Conservation (phyloP, 768 basidiomycete genomes). For the Boletus patriciae region DNA sequence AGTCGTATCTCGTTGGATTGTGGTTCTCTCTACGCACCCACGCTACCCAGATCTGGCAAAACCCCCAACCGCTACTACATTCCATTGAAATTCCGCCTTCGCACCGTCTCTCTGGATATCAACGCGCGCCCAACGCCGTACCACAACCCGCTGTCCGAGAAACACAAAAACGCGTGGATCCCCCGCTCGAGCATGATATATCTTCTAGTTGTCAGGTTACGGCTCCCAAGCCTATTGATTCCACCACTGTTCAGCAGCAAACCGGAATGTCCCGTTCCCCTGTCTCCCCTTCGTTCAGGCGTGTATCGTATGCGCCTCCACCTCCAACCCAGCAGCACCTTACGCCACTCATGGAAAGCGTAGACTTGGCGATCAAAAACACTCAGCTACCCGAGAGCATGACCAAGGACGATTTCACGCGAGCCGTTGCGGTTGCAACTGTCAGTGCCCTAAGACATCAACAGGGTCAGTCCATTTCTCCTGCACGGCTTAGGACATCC, state of each 20-base stretch:
- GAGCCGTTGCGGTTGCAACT: constrained; percentile 92
- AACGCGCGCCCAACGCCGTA: constrained; percentile 39
- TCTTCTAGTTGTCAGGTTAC: constrained; percentile 44
- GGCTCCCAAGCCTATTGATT: constrained; percentile 31
- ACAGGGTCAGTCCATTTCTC: constrained; percentile 53
- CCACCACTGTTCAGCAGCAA: constrained; percentile 16
- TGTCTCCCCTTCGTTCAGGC: constrained; percentile 47
- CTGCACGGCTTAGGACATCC: constrained; percentile 46
- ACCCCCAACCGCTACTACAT: constrained; percentile 82
- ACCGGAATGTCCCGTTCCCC: constrained; percentile 22
- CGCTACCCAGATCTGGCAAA: constrained; percentile 98
- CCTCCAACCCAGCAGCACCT: constrained; percentile 39
- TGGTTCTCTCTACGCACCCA: constrained; percentile 99
- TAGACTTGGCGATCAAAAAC: constrained; percentile 74
- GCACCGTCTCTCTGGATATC: constrained; percentile 64
- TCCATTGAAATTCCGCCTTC: constrained; percentile 55
- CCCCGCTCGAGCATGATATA: constrained; percentile 32
- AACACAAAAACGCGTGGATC: constrained; percentile 47
- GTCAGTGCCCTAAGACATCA: constrained; percentile 88
- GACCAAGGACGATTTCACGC: constrained; percentile 86
- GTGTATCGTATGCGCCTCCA: constrained; percentile 56
- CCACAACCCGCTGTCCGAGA: constrained; percentile 21
- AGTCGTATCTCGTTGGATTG: constrained; percentile 96
- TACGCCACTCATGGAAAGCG: constrained; percentile 73
- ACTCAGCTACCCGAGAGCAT: constrained; percentile 56